Evolutionary conservation across 371 early-diverging fungal genomes (phyloP), one percentile per base, ranked within the genome.

Genomic region (Dinochytrium kinnereticum): DNA sequence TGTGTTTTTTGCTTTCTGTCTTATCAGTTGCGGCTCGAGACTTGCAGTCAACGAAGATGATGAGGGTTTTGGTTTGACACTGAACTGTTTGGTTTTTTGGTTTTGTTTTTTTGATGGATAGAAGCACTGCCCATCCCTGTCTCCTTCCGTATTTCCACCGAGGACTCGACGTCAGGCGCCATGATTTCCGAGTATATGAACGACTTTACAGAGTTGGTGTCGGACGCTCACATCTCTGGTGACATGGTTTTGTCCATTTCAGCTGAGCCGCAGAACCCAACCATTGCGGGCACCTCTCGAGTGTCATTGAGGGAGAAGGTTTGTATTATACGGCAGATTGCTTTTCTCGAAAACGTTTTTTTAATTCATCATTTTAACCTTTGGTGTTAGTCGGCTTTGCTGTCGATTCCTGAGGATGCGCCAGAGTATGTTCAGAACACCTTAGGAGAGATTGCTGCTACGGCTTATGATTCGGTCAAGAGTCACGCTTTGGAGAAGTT

Each of bases 241-340:
- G 66, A 74, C 13, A 77, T 57, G 59, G n/a, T 77, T 24, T 24
- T 73, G 44, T 51, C 74, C 24, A 5, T 71, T 13, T 70, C 78
- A 19, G 1, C 65, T 70, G 70, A 59, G 26, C 33, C 49, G 34
- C 40, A 70, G 33, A 55, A 53, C 67, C 39, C 57, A 13, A 55
- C 69, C 34, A 59, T 66, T 39, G 64, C 73, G 0, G 78, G 72
- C 21, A 69, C 70, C 2, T 36, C 71, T 17, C 51, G 71, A 44
- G 37, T 75, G 24, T 37, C 50, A 38, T 37, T 75, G n/a, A 26
- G 53, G 59, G 65, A 59, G 30, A 37, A 69, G 73, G 59, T 57
- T 26, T 30, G 38, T 33, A 10, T 57, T 69, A 21, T 26, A 19
- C 26, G 10, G 31, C 37, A 78, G 73, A 44, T 26, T 39, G 72